Percentiles rank a stretch among this genome's conserved stretches.
Evolutionary conservation across 345 rosid species (phyloP).

Genomic region (Lepidium aucheri): DNA sequence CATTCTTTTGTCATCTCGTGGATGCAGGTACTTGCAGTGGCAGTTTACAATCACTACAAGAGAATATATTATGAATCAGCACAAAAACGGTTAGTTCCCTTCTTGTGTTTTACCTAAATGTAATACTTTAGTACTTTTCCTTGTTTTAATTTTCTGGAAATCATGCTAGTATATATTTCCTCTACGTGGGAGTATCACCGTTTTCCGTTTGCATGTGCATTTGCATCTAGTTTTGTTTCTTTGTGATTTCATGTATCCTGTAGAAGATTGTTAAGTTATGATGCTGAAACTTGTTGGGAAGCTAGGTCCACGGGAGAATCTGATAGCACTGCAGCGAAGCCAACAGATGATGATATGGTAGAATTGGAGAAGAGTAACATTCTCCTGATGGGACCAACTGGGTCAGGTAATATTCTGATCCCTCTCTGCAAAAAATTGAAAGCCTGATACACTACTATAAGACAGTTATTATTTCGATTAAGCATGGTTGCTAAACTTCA

Average conservation of each 20-base stretch:
- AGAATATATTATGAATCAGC: conserved; percentile 67
- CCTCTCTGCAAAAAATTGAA: not conserved
- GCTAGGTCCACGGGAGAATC: conserved; percentile 67
- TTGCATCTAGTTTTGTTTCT: not conserved
- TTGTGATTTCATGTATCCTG: not conserved
- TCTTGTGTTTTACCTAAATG: not conserved
- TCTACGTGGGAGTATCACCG: not conserved
- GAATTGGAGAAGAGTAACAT: conserved; percentile 99
- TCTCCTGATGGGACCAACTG: conserved; percentile 98
- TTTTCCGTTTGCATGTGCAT: not conserved
- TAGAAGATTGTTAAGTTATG: conserved; percentile 22
- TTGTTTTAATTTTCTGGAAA: not conserved
- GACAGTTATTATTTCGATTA: not conserved
- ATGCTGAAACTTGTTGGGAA: conserved; percentile 31
- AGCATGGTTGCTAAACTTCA: not conserved
- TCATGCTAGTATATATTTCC: not conserved
- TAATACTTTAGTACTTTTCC: not conserved
- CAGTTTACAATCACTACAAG: conserved; percentile 96
- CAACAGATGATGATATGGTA: conserved; percentile 64
- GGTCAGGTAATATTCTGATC: conserved; percentile 62
- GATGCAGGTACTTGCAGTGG: conserved; percentile 90
- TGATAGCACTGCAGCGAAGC: conserved; percentile 29
- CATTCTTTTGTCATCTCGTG: not conserved
- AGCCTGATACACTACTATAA: not conserved
- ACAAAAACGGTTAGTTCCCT: conserved; percentile 53